Conservation (phyloP, 441 rosid genomes). For the Omphalea diandra region DNA sequence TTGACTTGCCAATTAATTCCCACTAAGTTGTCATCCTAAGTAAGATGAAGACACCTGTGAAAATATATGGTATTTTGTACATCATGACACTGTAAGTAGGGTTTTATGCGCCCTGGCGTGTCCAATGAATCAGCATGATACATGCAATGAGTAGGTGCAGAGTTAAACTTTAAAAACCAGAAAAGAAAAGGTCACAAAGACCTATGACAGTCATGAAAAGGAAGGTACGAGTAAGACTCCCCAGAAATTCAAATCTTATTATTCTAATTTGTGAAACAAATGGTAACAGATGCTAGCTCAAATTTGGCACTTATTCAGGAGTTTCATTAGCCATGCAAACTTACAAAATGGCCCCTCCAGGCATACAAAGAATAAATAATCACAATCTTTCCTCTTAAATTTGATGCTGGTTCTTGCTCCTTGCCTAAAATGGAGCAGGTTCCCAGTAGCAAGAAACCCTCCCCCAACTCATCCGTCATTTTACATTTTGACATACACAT, state of each 20-base stretch:
- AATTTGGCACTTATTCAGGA: constrained; percentile 33
- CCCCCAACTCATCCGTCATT: constrained; percentile 24
- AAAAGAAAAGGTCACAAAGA: neutral
- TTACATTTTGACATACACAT: constrained; percentile 11
- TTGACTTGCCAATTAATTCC: too few species aligned
- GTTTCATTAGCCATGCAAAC: constrained; percentile 27
- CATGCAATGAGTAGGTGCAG: neutral
- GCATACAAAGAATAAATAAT: constrained; percentile 43
- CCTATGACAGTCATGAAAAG: neutral
- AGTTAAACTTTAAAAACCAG: neutral
- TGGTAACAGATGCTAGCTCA: constrained; percentile 22
- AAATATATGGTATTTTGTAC: neutral
- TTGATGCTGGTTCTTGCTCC: constrained; percentile 26
- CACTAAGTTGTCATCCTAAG: too few species aligned
- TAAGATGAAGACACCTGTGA: too few species aligned
- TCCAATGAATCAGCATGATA: neutral
- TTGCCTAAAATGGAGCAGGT: constrained; percentile 39
- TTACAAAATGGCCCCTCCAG: constrained; percentile 31
- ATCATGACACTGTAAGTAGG: neutral
- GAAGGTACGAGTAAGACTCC: neutral
- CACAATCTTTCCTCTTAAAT: constrained; percentile 17
- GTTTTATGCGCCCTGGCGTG: too few species aligned
- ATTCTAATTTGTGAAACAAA: constrained; percentile 20
- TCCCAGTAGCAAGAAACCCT: constrained; percentile 26
- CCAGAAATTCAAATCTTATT: constrained; percentile 9